Conservation (phyloP, 495 filamentous ascomycete species). For the Massariosphaeria phaeospora region DNA sequence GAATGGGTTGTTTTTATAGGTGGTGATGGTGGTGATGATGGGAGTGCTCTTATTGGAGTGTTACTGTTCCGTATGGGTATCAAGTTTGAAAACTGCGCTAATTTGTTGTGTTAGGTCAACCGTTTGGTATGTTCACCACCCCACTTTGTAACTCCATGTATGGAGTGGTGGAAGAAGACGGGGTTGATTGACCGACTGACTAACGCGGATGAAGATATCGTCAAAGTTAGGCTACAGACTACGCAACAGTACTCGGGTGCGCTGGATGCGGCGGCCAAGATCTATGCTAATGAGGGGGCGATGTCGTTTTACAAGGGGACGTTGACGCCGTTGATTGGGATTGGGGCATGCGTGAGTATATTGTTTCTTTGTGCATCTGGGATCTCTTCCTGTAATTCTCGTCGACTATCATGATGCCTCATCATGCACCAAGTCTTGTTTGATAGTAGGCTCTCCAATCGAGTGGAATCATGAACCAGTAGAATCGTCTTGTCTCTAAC, state of each 20-base stretch:
- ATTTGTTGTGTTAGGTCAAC: conserved; percentile 65
- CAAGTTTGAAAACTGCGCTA: neutral
- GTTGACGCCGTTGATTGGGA: conserved; percentile 89
- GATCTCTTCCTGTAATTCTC: neutral
- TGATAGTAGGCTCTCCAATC: too few species aligned
- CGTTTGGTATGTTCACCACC: conserved; percentile 59
- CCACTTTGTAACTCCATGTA: conserved; percentile 26
- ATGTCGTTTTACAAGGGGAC: conserved; percentile 98
- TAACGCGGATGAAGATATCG: conserved; percentile 59
- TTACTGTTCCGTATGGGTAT: neutral
- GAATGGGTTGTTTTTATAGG: neutral
- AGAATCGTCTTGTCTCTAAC: too few species aligned
- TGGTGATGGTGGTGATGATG: neutral
- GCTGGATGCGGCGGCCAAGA: conserved; percentile 70
- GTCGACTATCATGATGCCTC: too few species aligned
- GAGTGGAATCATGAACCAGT: too few species aligned
- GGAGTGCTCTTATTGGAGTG: neutral
- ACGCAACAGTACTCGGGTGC: conserved; percentile 74
- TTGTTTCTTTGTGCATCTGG: neutral
- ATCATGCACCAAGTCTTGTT: too few species aligned
- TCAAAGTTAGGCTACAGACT: conserved; percentile 96
- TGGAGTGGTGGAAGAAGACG: conserved; percentile 29
- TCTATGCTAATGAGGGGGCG: conserved; percentile 82
- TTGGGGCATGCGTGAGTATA: conserved; percentile 82
- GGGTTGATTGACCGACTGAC: too few species aligned